Base-by-base conservation (phyloP, 208 protist genomes). In the Trypanosoma mega region DNA sequence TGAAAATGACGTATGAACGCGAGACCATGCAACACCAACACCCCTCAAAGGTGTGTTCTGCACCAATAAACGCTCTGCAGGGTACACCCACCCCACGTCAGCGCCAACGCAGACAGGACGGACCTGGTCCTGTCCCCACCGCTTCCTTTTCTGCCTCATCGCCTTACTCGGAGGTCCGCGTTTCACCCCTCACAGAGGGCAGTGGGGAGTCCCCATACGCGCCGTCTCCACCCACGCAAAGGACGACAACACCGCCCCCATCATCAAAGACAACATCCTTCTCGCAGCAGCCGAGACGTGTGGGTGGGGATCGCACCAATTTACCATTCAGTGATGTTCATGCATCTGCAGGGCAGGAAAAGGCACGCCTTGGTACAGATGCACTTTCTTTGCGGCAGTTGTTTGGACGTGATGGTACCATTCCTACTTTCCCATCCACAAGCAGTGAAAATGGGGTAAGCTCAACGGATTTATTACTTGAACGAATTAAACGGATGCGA, bases 101-200 rank as follows among this genome's bases (percentile, higher is more conserved):
- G n/a, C n/a, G n/a, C n/a, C 41, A 62, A 52, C 8, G n/a, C 8
- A 16, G 44, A n/a, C 56, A 53, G 24, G 18, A 29, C 16, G n/a
- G n/a, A n/a, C n/a, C n/a, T n/a, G n/a, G n/a, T n/a, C n/a, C n/a
- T n/a, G n/a, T n/a, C n/a, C n/a, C n/a, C n/a, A n/a, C n/a, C n/a
- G n/a, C n/a, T n/a, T n/a, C n/a, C n/a, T n/a, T n/a, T n/a, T n/a
- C n/a, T n/a, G n/a, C n/a, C n/a, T n/a, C n/a, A n/a, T n/a, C n/a
- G n/a, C n/a, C n/a, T n/a, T n/a, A n/a, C 14, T 66, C 60, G 20
- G 60, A 66, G 1, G 24, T 66, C 49, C 50, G 41, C 39, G 60
- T 66, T n/a, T 66, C 60, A 30, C 60, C 60, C 2, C 24, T 66
- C 26, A 66, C 60, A 48, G 60, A 66, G 24, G 53, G 26, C 18